Base-by-base conservation (phyloP, 495 filamentous ascomycete species). In the Talaromyces stipitatus region DNA sequence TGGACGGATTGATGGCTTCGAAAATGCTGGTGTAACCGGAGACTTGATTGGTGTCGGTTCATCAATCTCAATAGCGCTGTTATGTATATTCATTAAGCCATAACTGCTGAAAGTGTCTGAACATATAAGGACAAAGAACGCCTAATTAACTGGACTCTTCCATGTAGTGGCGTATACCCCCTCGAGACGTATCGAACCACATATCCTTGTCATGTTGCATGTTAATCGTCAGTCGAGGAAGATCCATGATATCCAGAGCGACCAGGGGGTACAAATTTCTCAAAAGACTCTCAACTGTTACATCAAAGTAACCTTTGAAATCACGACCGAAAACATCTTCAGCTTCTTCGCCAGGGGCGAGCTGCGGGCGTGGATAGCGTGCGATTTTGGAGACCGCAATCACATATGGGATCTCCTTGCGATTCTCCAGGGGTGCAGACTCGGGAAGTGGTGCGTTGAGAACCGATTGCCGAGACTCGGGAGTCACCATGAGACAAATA, bases 401-500 rank as follows among this genome's bases (percentile, higher is more conserved):
- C 38, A 45, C 38, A 45, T 45, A 45, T 20, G 38, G 38, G n/a
- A 45, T 45, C 38, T 45, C 16, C 38, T 45, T 45, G 38, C 38
- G 38, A 45, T 45, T 14, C 11, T 20, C 11, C 38, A 45, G 38
- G 38, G 38, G 38, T 5, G 38, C 38, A 45, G 38, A 45, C 8
- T 14, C 5, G 38, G 38, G 38, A 45, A 45, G 38, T 20, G 38
- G 38, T 16, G 55, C 41, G 54, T 56, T 60, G n/a, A 66, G 57
- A 36, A 69, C 63, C 1, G 61, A 66, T 18, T 65, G 56, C 57
- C 68, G 43, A 22, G 58, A 59, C 47, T 67, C 66, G 22, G 62
- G 57, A 54, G 67, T 59, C 14, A 71, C 64, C 56, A 57, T 61
- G 38, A 45, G 38, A 45, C 38, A 45, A 14, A 14, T 20, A 45